These are phyloP conservation scores for Fusarium praegraminearum DNA, from an alignment of 2,329 filamentous ascomycete species.

Conservation along the genomic window DNA sequence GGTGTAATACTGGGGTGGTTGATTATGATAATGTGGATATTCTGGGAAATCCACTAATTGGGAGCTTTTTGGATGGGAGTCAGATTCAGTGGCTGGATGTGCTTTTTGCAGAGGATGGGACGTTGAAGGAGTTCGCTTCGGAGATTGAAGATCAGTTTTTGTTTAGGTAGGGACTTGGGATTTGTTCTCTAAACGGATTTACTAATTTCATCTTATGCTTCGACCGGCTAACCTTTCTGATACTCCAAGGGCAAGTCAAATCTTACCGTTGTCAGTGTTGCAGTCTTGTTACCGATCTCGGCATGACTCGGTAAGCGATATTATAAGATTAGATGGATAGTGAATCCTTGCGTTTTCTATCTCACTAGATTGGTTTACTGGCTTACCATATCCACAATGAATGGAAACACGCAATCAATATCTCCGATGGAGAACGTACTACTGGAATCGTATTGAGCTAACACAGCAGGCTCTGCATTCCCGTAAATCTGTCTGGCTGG, in stretches of 20 bases:
- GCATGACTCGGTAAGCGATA: neutral
- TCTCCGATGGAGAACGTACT: neutral
- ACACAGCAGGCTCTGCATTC: too few relatives aligned
- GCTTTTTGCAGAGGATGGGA: constrained; percentile 45
- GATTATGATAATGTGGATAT: constrained; percentile 42
- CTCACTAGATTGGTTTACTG: neutral
- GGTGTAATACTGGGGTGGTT: neutral
- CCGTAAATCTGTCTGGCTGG: too few relatives aligned
- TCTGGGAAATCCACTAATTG: constrained; percentile 45
- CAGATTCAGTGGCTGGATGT: constrained; percentile 45
- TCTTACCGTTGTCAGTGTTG: neutral
- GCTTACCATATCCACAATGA: neutral
- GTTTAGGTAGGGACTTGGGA: constrained; percentile 17
- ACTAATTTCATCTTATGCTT: too few relatives aligned
- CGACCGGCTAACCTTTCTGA: too few relatives aligned
- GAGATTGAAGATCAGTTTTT: constrained; percentile 48
- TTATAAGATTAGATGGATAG: neutral
- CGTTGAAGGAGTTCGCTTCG: constrained; percentile 43
- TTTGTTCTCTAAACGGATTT: too few relatives aligned
- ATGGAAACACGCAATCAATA: neutral
- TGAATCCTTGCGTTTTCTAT: neutral
- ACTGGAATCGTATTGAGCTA: too few relatives aligned
- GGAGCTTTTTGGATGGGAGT: constrained; percentile 47
- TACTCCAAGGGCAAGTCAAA: neutral
- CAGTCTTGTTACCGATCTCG: neutral